Evolutionary conservation across 495 filamentous ascomycete genomes (phyloP).

Genomic region (Penicillium goetzii): DNA sequence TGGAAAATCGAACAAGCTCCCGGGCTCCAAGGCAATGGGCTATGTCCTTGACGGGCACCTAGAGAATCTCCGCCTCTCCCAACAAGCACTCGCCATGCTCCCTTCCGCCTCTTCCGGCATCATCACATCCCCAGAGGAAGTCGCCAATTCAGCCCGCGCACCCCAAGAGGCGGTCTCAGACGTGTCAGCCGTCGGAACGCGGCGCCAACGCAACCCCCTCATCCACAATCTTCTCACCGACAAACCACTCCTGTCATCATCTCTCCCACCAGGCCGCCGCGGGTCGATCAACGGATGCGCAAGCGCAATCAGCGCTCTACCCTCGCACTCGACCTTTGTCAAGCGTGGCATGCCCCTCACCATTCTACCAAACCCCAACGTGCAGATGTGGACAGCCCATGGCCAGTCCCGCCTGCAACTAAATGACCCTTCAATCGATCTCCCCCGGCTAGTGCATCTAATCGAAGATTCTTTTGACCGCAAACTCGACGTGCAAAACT

Average conservation of each 20-base stretch:
- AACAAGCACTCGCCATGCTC: constrained; percentile 70
- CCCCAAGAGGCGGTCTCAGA: constrained; percentile 42
- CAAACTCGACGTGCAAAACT: constrained; percentile 80
- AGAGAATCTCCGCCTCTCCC: constrained; percentile 74
- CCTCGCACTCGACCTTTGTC: constrained; percentile 71
- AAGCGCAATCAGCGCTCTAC: constrained; percentile 34
- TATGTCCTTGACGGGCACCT: constrained; percentile 55
- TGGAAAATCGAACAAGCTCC: constrained; percentile 9
- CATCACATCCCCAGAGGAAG: constrained; percentile 83
- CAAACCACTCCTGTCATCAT: constrained; percentile 88
- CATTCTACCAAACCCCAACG: constrained; percentile 72
- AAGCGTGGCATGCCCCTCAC: constrained; percentile 91
- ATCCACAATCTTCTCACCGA: constrained; percentile 98
- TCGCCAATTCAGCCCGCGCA: constrained; percentile 63
- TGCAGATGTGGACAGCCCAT: constrained; percentile 67
- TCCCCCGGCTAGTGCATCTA: constrained; percentile 77
- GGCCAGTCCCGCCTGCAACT: constrained; percentile 60
- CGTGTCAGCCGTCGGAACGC: constrained; percentile 69
- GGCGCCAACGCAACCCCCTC: constrained; percentile 82
- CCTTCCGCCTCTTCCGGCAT: constrained; percentile 84
- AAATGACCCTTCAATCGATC: constrained; percentile 78
- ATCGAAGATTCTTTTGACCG: constrained; percentile 95
- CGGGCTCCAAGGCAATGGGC: constrained; percentile 19
- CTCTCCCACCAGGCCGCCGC: constrained; percentile 71
- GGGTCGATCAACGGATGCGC: constrained; percentile 30